phyloP scores from a whole-genome alignment of 192 early-diverging fungal genomes.

The Blastocladiella britannica region DNA sequence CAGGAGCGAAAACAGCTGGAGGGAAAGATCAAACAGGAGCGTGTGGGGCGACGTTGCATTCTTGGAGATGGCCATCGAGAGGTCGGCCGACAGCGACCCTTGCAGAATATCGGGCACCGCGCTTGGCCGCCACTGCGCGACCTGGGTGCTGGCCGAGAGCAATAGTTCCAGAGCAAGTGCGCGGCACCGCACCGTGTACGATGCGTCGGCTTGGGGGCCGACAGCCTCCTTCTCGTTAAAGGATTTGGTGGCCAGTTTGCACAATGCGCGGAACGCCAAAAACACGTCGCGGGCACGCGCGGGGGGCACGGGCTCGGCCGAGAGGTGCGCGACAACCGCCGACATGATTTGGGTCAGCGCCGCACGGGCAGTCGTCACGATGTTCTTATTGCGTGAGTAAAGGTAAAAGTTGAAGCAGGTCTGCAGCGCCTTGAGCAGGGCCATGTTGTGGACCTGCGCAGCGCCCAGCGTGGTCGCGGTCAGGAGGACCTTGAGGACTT shows the following conservation, averaged over 20 bases:
- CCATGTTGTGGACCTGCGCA: slow-evolving; percentile 24
- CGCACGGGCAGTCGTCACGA: slow-evolving; percentile 30
- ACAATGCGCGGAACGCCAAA: slow-evolving; percentile 3
- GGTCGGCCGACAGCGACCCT: slow-evolving; percentile 14
- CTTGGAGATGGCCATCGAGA: slow-evolving; percentile 25
- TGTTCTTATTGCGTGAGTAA: slow-evolving; percentile 12
- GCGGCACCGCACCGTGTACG: slow-evolving; percentile 13
- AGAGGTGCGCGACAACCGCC: slow-evolving; percentile 6
- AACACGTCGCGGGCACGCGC: slow-evolving; percentile 2
- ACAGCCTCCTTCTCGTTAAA: slow-evolving; percentile 6
- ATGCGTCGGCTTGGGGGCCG: slow-evolving; percentile 12
- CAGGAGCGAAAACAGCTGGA: slow-evolving; percentile 32
- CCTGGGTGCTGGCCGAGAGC: slow-evolving; percentile 20
- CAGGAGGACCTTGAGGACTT: slow-evolving; percentile 31
- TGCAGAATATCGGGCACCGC: slow-evolving; percentile 24
- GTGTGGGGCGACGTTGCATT: slow-evolving; percentile 34
- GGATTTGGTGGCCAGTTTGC: slow-evolving; percentile 3
- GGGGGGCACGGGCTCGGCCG: neutral
- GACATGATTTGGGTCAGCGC: slow-evolving; percentile 30
- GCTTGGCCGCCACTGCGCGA: slow-evolving; percentile 7
- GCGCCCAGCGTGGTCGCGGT: slow-evolving; percentile 27
- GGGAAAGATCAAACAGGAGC: slow-evolving; percentile 30
- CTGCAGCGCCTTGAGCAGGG: slow-evolving; percentile 24
- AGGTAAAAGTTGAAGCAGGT: slow-evolving; percentile 30
- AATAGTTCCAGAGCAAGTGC: slow-evolving; percentile 31